Evolutionary conservation across 2,329 filamentous ascomycete species (phyloP), one percentile per base, ranked within the genome.

Genomic region (Fusarium burgessii): DNA sequence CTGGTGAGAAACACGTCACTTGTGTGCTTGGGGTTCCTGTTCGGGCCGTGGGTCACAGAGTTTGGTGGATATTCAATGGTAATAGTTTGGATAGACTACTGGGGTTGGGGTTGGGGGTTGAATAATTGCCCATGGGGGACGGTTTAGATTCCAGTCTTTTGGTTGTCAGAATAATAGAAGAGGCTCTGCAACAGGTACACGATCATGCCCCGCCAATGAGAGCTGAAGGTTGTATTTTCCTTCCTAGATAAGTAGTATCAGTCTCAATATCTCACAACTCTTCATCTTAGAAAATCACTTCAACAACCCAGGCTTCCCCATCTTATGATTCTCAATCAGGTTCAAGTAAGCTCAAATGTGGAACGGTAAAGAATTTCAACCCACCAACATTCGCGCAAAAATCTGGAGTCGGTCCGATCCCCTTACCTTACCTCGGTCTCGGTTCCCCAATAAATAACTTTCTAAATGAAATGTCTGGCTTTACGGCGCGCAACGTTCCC

Each of bases 361-460:
- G 64, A 62, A 62, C 64, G 32, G 64, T 45, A 62, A 55, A 67
- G 62, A 36, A 62, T 67, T 67, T 66, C 54, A 66, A 47, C 56
- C 64, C 64, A 61, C 62, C 63, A 61, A 43, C 29, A 49, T 38
- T 67, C 13, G 23, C 17, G 42, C 38, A 61, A 66, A 66, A 67
- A 67, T 62, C 64, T 51, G 64, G 64, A 67, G 64, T 67, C 64
- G 64, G 64, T 50, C 64, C 64, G 64, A 67, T 67, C 64, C 47
- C 62, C 54, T 60, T 52, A 54, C 55, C 40, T 47, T 33, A 49
- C 63, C 62, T 66, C 62, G 62, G 62, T 41, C 42, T 59, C 29
- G 47, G 38, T 33, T 45, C 49, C 38, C 50, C 49, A 29, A 36
- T 55, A n/a, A 33, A 38, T 27, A 27, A 27, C 17, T 8, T 18